Evolutionary conservation across 2,329 filamentous ascomycete genomes (phyloP).

Genomic region (Ambrosiella beaveri): DNA sequence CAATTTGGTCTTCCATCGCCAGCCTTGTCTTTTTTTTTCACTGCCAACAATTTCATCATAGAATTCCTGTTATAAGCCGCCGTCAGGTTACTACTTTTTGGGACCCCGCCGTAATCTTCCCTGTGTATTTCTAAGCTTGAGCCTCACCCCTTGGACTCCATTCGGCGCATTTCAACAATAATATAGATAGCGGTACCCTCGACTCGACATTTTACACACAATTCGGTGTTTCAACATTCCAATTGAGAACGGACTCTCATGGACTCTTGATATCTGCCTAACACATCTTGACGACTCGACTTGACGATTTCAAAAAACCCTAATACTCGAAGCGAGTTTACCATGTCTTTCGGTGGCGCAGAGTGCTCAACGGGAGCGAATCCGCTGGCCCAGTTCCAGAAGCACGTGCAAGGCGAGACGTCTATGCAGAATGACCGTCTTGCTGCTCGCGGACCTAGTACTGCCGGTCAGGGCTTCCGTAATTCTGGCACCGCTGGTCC

Average conservation of each 20-base stretch:
- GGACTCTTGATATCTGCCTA: background rate
- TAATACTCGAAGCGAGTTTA: background rate
- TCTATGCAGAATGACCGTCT: slow-evolving; percentile 82
- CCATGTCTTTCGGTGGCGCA: slow-evolving; percentile 58
- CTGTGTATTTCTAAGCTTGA: slow-evolving; percentile 1
- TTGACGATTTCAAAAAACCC: background rate
- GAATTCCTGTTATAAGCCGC: background rate
- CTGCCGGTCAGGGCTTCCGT: slow-evolving; percentile 59
- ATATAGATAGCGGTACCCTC: background rate
- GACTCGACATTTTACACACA: background rate
- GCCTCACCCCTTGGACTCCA: background rate
- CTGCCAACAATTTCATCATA: background rate
- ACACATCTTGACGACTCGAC: background rate
- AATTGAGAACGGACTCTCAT: background rate
- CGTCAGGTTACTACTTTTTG: background rate
- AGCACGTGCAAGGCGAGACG: slow-evolving; percentile 93
- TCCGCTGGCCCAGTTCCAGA: slow-evolving; percentile 91
- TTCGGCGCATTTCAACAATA: background rate
- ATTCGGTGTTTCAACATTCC: background rate
- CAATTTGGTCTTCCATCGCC: background rate
- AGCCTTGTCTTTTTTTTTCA: background rate
- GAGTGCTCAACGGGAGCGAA: slow-evolving; percentile 96
- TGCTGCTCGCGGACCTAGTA: slow-evolving; percentile 54
- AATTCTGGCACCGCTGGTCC: slow-evolving; percentile 49
- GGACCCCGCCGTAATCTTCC: background rate